These are phyloP conservation scores for Kazachstania taianensis DNA, from an alignment of 805 yeast species.

Conservation along the genomic window DNA sequence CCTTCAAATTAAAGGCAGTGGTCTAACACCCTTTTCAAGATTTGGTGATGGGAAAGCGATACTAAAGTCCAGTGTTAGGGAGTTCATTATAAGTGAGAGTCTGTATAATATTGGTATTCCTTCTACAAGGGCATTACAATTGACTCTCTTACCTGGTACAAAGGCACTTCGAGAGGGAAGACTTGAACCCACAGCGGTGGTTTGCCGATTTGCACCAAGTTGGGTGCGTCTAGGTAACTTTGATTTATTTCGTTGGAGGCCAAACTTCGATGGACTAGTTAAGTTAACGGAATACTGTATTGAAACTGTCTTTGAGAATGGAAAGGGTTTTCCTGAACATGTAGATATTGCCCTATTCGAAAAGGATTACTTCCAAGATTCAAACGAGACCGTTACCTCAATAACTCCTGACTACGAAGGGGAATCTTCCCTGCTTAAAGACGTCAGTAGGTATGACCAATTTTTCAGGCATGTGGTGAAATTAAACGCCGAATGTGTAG, in stretches of 20 bases:
- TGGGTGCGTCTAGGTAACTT: constrained; percentile 89
- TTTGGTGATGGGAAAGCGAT: constrained; percentile 98
- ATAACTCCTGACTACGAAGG: neutral
- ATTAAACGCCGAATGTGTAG: constrained; percentile 70
- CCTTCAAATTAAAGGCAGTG: constrained; percentile 84
- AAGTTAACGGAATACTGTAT: constrained; percentile 65
- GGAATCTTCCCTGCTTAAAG: constrained; percentile 20
- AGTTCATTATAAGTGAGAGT: constrained; percentile 76
- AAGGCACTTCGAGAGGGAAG: constrained; percentile 56
- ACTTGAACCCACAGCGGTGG: constrained; percentile 71
- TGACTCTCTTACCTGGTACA: constrained; percentile 64
- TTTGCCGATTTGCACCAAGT: constrained; percentile 68
- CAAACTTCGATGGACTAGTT: constrained; percentile 53
- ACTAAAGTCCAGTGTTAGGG: constrained; percentile 76
- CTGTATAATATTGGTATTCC: constrained; percentile 77
- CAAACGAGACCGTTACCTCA: constrained; percentile 6
- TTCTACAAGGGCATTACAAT: constrained; percentile 69
- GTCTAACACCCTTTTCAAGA: constrained; percentile 82
- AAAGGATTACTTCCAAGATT: constrained; percentile 22
- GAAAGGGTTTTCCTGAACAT: constrained; percentile 23
- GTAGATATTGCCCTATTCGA: constrained; percentile 16
- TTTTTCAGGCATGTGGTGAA: constrained; percentile 61
- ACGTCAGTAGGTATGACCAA: constrained; percentile 51
- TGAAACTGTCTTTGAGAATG: constrained; percentile 44
- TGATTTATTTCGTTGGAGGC: constrained; percentile 68